phyloP scores from a whole-genome alignment of 2,329 filamentous ascomycete genomes.

The Helotiales sp. region DNA sequence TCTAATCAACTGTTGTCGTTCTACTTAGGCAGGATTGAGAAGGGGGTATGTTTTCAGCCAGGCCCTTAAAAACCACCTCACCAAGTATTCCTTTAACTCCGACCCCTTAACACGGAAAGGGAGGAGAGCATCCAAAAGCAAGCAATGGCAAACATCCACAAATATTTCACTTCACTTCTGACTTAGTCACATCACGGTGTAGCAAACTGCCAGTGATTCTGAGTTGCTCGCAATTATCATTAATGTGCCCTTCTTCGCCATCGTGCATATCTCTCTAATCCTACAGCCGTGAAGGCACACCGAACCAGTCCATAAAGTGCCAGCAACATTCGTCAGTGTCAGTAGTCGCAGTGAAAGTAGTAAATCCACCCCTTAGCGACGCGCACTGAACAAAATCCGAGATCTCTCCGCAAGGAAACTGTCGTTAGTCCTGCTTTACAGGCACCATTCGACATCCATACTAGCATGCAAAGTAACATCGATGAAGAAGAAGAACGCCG shows the following conservation, averaged over 20 bases:
- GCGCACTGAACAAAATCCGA: background rate
- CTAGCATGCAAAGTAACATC: constrained; percentile 12
- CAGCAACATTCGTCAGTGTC: background rate
- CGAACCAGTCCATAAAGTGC: background rate
- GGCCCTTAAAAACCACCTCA: too few relatives aligned
- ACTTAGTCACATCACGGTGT: background rate
- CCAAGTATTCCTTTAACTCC: too few relatives aligned
- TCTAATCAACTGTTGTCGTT: too few relatives aligned
- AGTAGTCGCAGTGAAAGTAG: background rate
- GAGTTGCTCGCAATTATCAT: background rate
- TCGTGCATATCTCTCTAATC: background rate
- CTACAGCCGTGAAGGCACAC: background rate
- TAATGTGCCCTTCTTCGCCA: background rate
- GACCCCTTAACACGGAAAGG: too few relatives aligned
- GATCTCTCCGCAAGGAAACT: background rate
- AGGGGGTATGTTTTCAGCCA: too few relatives aligned
- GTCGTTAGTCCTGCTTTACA: background rate
- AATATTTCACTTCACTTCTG: background rate
- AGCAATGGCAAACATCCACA: background rate
- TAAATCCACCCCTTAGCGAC: background rate
- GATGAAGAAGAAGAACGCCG: constrained; percentile 27
- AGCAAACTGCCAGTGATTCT: background rate
- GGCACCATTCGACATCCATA: constrained; percentile 7
- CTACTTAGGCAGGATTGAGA: too few relatives aligned
- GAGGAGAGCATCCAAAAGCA: too few relatives aligned